phyloP scores from a whole-genome alignment of 768 basidiomycete genomes.

The Hebeloma cylindrosporum region DNA sequence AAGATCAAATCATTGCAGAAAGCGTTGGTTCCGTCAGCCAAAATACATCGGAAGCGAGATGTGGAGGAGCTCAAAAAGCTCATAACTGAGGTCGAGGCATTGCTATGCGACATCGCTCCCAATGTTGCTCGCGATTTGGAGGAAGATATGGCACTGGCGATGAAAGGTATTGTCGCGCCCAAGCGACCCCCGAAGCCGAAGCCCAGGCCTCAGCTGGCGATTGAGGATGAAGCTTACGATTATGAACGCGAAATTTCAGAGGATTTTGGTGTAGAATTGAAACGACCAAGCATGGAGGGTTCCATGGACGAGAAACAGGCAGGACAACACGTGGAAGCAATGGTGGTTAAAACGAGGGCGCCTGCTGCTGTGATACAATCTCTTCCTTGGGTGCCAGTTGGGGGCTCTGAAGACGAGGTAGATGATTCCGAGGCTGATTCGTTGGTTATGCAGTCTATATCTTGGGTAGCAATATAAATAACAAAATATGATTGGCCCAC shows the following conservation, averaged over 20 bases:
- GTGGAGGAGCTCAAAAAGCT: conserved; percentile 18
- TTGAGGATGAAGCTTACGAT: conserved; percentile 5
- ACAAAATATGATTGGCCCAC: too few relatives aligned
- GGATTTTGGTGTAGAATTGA: neutral
- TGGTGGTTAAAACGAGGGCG: neutral
- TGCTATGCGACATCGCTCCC: conserved; percentile 14
- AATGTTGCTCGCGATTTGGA: conserved; percentile 16
- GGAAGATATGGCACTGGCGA: conserved; percentile 17
- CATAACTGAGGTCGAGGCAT: conserved; percentile 16
- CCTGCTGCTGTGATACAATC: neutral
- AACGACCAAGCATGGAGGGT: neutral
- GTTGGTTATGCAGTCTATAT: conserved; percentile 3
- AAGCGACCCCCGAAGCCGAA: conserved; percentile 13
- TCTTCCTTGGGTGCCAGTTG: neutral
- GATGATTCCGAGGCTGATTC: neutral
- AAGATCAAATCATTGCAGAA: conserved; percentile 15
- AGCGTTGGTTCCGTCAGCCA: conserved; percentile 17
- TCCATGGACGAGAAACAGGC: neutral
- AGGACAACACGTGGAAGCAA: neutral
- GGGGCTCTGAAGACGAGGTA: neutral
- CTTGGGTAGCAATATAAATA: conserved; percentile 8
- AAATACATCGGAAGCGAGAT: conserved; percentile 21
- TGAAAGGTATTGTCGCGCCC: conserved; percentile 21
- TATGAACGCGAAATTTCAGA: neutral
- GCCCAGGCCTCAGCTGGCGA: conserved; percentile 14